These are phyloP conservation scores for Diaporthe humulicola DNA, from an alignment of 2,329 filamentous ascomycete species.

Conservation along the genomic window DNA sequence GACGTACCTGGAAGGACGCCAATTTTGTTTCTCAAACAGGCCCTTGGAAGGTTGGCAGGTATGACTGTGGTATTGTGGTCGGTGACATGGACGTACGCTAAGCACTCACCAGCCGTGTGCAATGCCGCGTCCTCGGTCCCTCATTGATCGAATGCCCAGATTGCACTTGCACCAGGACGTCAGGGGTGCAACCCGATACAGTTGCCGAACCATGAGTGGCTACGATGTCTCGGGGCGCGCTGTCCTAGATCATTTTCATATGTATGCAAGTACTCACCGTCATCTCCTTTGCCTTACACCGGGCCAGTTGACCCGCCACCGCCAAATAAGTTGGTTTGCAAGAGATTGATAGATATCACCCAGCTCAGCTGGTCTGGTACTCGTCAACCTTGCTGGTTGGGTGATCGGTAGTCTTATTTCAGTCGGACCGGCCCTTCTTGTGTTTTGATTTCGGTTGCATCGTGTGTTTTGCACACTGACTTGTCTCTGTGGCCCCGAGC, in stretches of 20 bases:
- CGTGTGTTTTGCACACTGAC: constrained; percentile 19
- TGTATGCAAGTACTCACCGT: constrained; percentile 10
- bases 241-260: background rate
- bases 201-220: constrained; percentile 12
- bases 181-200: background rate
- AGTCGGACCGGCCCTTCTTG: background rate
- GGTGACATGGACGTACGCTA: background rate
- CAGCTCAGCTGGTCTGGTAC: no score
- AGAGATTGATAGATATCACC: background rate
- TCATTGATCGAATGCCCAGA: constrained; percentile 10
- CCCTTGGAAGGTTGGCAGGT: background rate
- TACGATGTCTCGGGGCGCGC: background rate
- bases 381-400: background rate
- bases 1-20: background rate
- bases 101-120: background rate
- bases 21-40: background rate
- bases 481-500: constrained; percentile 6
- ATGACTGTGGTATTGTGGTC: background rate
- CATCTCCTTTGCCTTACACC: background rate
- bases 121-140: background rate
- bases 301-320: no score
- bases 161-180: background rate
- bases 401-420: background rate
- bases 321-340: background rate
- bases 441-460: constrained; percentile 6